Evolutionary conservation across 768 basidiomycete species (phyloP).

Genomic region (Phanerochaete sordida): DNA sequence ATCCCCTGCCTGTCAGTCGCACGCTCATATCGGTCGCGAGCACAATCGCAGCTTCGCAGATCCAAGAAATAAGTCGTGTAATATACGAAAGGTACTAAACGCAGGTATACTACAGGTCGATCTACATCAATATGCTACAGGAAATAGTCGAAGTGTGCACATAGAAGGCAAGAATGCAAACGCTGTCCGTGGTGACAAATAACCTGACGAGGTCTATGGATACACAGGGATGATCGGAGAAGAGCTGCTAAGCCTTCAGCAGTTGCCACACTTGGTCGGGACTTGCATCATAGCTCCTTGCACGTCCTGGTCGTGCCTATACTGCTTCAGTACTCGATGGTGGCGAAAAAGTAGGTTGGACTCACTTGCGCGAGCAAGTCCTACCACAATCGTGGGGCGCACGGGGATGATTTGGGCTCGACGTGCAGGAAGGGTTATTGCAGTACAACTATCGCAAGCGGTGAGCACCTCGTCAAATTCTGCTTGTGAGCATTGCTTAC

Average conservation of each 20-base stretch:
- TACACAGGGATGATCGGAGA: neutral
- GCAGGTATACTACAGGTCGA: neutral
- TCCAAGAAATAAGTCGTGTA: no score
- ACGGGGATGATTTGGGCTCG: neutral
- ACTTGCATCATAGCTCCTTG: neutral
- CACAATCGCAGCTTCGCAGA: no score
- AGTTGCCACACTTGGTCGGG: neutral
- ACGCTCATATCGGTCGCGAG: no score
- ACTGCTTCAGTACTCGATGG: neutral
- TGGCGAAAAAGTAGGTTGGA: neutral
- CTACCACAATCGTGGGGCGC: constrained; percentile 3
- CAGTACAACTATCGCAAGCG: neutral
- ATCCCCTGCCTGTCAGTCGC: no score
- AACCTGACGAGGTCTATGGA: neutral
- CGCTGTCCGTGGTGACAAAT: neutral
- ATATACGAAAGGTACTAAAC: neutral
- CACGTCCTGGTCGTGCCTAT: neutral
- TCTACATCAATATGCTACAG: neutral
- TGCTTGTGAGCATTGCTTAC: neutral
- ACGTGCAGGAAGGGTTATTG: neutral
- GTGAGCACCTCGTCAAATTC: neutral
- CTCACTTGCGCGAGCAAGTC: neutral
- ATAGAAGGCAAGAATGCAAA: neutral
- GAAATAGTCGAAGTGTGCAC: neutral
- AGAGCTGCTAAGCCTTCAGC: neutral